Conservation (phyloP, 2,329 filamentous ascomycete species). For the Penicillium corylophilum region DNA sequence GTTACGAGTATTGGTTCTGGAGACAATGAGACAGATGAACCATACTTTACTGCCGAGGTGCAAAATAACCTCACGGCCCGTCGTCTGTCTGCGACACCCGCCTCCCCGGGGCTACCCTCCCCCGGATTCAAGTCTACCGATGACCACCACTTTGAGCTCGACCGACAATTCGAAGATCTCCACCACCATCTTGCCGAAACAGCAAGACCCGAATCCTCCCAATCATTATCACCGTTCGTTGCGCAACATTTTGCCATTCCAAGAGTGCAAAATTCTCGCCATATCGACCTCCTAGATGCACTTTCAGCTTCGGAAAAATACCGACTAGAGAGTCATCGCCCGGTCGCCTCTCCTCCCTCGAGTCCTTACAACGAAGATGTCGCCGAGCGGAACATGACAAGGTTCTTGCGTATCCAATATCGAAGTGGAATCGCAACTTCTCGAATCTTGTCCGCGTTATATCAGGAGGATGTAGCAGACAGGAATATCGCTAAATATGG, state of each 20-base stretch:
- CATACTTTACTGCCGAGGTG: slow-evolving; percentile 8
- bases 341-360: slow-evolving; percentile 29
- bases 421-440: slow-evolving; percentile 29
- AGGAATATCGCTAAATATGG: slow-evolving; percentile 37
- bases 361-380: slow-evolving; percentile 45
- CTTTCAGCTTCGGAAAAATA: slow-evolving; percentile 36
- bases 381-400: slow-evolving; percentile 44
- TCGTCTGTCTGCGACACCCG: slow-evolving; percentile 1
- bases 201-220: slow-evolving; percentile 26
- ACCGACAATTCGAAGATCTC: slow-evolving; percentile 41
- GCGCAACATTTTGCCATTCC: slow-evolving; percentile 20
- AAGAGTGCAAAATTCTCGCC: slow-evolving; percentile 28
- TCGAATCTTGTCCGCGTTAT: slow-evolving; percentile 35
- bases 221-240: slow-evolving; percentile 24
- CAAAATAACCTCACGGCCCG: slow-evolving; percentile 8
- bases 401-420: slow-evolving; percentile 30
- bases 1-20: slow-evolving; percentile 13
- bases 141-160: slow-evolving; percentile 38
- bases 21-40: slow-evolving; percentile 2
- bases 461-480: slow-evolving; percentile 45
- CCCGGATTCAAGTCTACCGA: slow-evolving; percentile 20
- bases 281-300: slow-evolving; percentile 44
- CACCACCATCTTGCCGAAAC: slow-evolving; percentile 33
- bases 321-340: slow-evolving; percentile 20
- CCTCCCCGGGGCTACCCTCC: slow-evolving; percentile 13